phyloP scores from a whole-genome alignment of 1,139 yeast genomes.

The Yamadazyma jaroonii region DNA sequence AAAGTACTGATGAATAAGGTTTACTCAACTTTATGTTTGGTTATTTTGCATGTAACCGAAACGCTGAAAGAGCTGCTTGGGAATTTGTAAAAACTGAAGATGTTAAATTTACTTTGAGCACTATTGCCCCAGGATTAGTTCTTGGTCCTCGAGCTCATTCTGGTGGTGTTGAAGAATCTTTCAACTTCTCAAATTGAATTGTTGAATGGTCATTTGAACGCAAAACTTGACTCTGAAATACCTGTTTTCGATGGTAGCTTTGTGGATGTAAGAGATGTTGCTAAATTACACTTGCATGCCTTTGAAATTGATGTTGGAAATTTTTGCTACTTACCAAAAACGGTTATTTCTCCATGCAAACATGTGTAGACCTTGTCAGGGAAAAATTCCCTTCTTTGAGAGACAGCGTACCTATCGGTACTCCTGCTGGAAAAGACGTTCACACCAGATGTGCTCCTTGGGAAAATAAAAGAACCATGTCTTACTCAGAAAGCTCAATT shows the following conservation, averaged over 20 bases:
- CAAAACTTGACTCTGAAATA: constrained; percentile 8
- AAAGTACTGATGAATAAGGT: constrained; percentile 27
- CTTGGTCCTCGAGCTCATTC: constrained; percentile 40
- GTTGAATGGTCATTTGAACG: constrained; percentile 17
- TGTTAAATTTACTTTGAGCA: constrained; percentile 40
- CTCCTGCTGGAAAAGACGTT: constrained; percentile 14
- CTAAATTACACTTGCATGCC: constrained; percentile 43
- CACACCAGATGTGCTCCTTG: constrained; percentile 3
- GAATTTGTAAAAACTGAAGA: constrained; percentile 33
- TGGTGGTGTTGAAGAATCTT: constrained; percentile 22
- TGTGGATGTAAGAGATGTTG: constrained; percentile 52
- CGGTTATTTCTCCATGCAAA: constrained; percentile 33
- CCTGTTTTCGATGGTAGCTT: constrained; percentile 15
- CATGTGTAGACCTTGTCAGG: constrained; percentile 30
- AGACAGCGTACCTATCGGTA: constrained; percentile 35
- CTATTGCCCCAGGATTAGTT: constrained; percentile 44
- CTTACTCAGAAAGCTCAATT: constrained; percentile 29
- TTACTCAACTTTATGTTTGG: constrained; percentile 27
- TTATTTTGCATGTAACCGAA: constrained; percentile 50
- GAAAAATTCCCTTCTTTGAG: constrained; percentile 20
- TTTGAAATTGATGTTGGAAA: constrained; percentile 22
- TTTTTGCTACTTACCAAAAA: constrained; percentile 14
- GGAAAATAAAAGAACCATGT: constrained; percentile 25
- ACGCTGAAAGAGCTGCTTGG: constrained; percentile 52
- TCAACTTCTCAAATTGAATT: constrained; percentile 42